Evolutionary conservation across 495 filamentous ascomycete genomes (phyloP).

Genomic region (Xeromyces bisporus): DNA sequence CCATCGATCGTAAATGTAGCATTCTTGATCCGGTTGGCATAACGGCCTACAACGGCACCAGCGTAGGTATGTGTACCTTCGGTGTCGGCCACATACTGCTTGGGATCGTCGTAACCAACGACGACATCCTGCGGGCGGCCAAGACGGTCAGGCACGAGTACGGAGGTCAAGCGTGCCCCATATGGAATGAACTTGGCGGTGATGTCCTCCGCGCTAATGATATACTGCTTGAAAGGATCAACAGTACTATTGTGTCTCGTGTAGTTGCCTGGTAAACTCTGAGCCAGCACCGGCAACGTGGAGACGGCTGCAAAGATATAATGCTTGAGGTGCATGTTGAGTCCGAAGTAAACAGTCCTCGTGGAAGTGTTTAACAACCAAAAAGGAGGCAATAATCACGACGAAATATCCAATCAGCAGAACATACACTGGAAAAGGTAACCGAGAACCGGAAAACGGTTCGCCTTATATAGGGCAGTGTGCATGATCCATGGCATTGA

Average conservation of each 20-base stretch:
- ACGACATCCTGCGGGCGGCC: conserved; percentile 51
- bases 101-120: conserved; percentile 64
- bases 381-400: conserved; percentile 13
- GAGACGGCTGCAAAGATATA: conserved; percentile 20
- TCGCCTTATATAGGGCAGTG: conserved; percentile 4
- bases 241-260: conserved; percentile 4
- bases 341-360: conserved; percentile 12
- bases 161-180: conserved; percentile 57
- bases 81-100: conserved; percentile 45
- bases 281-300: conserved; percentile 18
- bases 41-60: conserved; percentile 61
- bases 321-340: conserved; percentile 27
- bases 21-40: conserved; percentile 81
- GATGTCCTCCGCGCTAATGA: conserved; percentile 55
- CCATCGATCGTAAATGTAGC: conserved; percentile 60
- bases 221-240: conserved; percentile 43
- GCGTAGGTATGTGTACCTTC: conserved; percentile 57
- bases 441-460: conserved; percentile 8
- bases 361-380: conserved; percentile 18
- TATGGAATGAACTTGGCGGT: conserved; percentile 60
- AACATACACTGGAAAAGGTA: conserved; percentile 17
- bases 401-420: conserved; percentile 15
- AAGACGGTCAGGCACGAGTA: conserved; percentile 55
- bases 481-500: no score
- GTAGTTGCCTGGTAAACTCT: conserved; percentile 3